Evolutionary conservation across 352 stramenopile genomes (phyloP).

Genomic region (Globisporangium yorkense): DNA sequence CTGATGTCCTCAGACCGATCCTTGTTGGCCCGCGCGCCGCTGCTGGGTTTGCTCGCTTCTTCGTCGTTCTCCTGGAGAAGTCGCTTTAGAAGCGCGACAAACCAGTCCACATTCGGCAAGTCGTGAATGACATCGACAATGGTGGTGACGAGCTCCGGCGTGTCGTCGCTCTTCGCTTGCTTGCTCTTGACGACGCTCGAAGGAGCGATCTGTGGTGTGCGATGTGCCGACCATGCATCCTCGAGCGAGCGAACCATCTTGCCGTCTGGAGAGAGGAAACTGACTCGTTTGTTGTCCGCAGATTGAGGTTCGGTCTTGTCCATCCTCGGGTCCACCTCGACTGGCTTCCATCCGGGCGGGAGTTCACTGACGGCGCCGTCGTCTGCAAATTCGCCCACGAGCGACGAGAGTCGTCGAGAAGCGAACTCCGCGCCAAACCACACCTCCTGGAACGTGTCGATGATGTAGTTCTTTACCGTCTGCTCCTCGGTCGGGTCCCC

Average conservation of each 20-base stretch:
- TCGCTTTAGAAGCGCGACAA: conserved; percentile 59
- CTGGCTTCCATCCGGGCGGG: conserved; percentile 46
- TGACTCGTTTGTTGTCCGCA: conserved; percentile 3
- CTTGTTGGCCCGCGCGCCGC: conserved; percentile 19
- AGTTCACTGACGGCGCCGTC: conserved; percentile 16
- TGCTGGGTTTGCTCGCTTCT: conserved; percentile 11
- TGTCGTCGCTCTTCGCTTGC: conserved; percentile 56
- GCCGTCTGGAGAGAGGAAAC: conserved; percentile 61
- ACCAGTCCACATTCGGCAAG: conserved; percentile 66
- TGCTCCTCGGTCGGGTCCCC: conserved; percentile 67
- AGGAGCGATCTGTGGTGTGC: conserved; percentile 44
- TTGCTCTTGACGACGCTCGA: conserved; percentile 65
- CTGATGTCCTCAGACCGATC: conserved; percentile 42
- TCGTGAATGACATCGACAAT: conserved; percentile 79
- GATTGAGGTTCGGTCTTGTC: not conserved
- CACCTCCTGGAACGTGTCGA: conserved; percentile 81
- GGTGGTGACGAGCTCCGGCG: conserved; percentile 43
- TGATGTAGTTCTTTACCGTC: conserved; percentile 79
- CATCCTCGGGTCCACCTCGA: conserved; percentile 10
- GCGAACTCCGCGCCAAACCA: conserved; percentile 74
- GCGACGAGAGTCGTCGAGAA: conserved; percentile 27
- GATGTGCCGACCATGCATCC: conserved; percentile 60
- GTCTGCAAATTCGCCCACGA: conserved; percentile 30
- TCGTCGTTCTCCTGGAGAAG: conserved; percentile 32
- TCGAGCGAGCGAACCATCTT: conserved; percentile 34